Percentiles rank a stretch among this genome's conserved stretches.
phyloP scores from a whole-genome alignment of 1,284 basidiomycete species.

The Ganoderma lucidum region DNA sequence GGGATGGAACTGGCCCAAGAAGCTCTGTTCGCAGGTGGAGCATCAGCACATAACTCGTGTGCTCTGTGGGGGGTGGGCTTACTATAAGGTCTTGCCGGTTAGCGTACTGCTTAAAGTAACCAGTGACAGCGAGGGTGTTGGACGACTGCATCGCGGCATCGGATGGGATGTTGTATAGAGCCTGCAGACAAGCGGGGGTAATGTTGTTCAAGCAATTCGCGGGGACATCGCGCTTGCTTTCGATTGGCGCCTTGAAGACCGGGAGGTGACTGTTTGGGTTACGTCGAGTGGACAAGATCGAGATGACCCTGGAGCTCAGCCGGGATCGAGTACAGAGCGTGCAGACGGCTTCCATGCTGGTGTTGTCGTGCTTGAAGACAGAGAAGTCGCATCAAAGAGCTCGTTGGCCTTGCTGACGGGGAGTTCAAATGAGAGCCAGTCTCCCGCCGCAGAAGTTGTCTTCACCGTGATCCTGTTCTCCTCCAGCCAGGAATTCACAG shows the following conservation, averaged over 20 bases:
- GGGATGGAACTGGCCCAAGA: constrained; percentile 39
- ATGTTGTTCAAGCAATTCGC: constrained; percentile 49
- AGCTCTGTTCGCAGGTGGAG: constrained; percentile 28
- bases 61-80: too few relatives aligned
- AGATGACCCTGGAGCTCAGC: constrained; percentile 46
- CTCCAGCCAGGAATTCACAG: constrained; percentile 48
- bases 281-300: constrained; percentile 51
- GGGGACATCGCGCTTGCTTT: constrained; percentile 30
- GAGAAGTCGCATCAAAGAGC: constrained; percentile 50
- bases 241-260: constrained; percentile 25
- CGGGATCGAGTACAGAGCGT: constrained; percentile 53
- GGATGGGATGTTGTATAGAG: constrained; percentile 58
- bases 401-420: constrained; percentile 49
- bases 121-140: constrained; percentile 63
- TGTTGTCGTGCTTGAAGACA: constrained; percentile 46
- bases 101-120: constrained; percentile 62
- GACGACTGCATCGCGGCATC: constrained; percentile 49
- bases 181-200: constrained; percentile 61
- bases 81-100: constrained; percentile 57
- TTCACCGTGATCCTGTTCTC: constrained; percentile 45
- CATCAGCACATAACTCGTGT: not conserved
- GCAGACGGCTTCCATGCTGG: constrained; percentile 42
- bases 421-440: constrained; percentile 51
- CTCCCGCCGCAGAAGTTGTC: constrained; percentile 45
- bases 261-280: constrained; percentile 30